Base-by-base conservation (phyloP, 2,329 filamentous ascomycete genomes). In the Stagonosporopsis vannaccii region DNA sequence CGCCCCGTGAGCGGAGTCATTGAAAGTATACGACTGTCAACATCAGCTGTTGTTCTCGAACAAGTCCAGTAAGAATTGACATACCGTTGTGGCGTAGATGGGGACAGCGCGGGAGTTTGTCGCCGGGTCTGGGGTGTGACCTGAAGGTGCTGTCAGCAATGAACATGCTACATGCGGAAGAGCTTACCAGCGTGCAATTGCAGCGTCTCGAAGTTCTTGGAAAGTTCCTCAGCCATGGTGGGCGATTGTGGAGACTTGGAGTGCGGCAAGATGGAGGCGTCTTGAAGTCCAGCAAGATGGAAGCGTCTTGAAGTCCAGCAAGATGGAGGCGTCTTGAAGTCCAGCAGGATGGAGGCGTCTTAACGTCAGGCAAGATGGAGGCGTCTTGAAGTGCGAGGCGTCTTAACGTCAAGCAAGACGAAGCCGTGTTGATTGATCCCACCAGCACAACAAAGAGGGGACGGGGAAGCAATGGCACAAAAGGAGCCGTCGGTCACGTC, bases 1-100 rank as follows among this genome's bases (percentile, higher is more conserved):
- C 52, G 95, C 95, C 60, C 92, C 95, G 72, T 98, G 95, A 45
- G 92, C 94, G 47, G 92, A 97, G 81, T 98, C 91, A 85, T 98
- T 90, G 85, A 99, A 99, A 49, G 87, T 87, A 78, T 83, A 99
- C 71, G 92, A 97, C 90, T 92, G 20, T 4, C 6, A 6, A 9
- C 1, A 30, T 73, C 28, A 74, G 60, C 19, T 43, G 26, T 23
- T 23, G 11, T 19, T 8, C 39, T 3, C n/a, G 2, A 9, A 4
- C 0, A 6, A 13, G 7, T 23, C n/a, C 6, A 8, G 6, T 2
- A 22, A 15, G 3, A 2, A 12, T 19, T 2, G n/a, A 63, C 78
- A 44, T 75, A 85, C 87, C n/a, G 89, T 94, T 5, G 93, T 93
- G 13, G 94, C 92, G 75, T 98, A 98, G 74, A 99, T 98, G 50